A percentile compares a stretch with the other conserved stretches of the same genome.
phyloP scores from a whole-genome alignment of 2,329 filamentous ascomycete genomes.

The Orbilia brochopaga region DNA sequence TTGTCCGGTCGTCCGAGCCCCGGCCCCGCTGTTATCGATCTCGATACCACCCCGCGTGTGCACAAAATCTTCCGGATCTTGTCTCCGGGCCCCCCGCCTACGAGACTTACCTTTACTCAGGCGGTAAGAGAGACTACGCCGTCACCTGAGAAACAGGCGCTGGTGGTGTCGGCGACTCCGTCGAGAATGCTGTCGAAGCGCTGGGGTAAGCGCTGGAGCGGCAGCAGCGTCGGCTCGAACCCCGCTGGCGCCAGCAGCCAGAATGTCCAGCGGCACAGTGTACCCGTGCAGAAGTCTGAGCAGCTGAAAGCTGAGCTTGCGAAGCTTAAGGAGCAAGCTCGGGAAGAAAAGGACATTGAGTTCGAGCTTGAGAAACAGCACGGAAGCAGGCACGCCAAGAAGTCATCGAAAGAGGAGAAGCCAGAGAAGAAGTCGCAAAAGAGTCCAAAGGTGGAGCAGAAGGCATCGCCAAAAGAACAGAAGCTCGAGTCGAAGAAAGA shows the following conservation, averaged over 20 bases:
- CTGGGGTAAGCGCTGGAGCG: constrained; percentile 26
- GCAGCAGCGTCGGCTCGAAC: constrained; percentile 10
- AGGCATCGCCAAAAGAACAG: neutral
- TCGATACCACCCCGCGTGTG: constrained; percentile 40
- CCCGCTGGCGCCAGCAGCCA: neutral
- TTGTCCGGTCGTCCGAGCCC: constrained; percentile 13
- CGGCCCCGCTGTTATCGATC: constrained; percentile 21
- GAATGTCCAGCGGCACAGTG: neutral
- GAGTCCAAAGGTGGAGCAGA: neutral
- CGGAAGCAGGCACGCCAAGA: no score
- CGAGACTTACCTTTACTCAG: constrained; percentile 40
- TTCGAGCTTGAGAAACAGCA: neutral
- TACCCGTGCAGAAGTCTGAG: neutral
- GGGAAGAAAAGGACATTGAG: neutral
- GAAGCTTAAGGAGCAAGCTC: neutral
- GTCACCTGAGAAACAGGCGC: constrained; percentile 2
- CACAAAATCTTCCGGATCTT: constrained; percentile 35
- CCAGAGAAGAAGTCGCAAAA: neutral
- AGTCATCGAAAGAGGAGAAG: no score
- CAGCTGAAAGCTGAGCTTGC: neutral
- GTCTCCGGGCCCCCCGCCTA: constrained; percentile 20
- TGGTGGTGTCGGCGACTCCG: neutral
- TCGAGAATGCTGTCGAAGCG: constrained; percentile 27
- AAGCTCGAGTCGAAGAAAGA: no score
- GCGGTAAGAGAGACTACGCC: constrained; percentile 18